Percentiles rank a stretch among this genome's conserved stretches.
These are phyloP conservation scores for Candida sp. DNA, from an alignment of 1,139 yeast genomes.

Conservation along the genomic window DNA sequence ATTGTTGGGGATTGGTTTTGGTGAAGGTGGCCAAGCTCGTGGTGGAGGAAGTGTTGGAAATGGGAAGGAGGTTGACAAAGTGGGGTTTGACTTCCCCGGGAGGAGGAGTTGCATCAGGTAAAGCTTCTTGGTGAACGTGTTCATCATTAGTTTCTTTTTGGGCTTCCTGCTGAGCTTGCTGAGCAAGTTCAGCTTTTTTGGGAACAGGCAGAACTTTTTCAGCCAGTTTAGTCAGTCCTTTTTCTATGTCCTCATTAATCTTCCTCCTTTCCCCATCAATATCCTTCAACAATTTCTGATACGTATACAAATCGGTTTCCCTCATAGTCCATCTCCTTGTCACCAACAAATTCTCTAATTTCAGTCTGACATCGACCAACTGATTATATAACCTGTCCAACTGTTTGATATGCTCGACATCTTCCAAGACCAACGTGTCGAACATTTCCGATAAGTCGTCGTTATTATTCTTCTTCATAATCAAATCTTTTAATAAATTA, in stretches of 20 bases:
- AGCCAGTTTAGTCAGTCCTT: constrained; percentile 5
- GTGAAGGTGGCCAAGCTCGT: neutral
- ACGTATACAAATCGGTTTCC: constrained; percentile 86
- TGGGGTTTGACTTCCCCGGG: neutral
- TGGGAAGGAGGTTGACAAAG: too few relatives aligned
- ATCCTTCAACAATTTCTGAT: constrained; percentile 67
- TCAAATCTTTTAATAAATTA: constrained; percentile 66
- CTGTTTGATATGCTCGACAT: constrained; percentile 10
- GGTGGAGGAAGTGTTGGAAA: neutral
- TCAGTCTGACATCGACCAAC: constrained; percentile 63
- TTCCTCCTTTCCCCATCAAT: constrained; percentile 68
- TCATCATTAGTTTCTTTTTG: neutral
- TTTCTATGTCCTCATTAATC: constrained; percentile 13
- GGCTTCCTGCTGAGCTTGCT: neutral
- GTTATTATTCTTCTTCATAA: constrained; percentile 50
- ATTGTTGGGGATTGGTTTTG: constrained; percentile 3
- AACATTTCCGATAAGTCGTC: constrained; percentile 12
- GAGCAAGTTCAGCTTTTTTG: neutral
- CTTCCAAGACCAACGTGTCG: constrained; percentile 18
- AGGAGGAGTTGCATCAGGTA: neutral
- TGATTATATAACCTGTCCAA: constrained; percentile 26
- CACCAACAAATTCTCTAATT: constrained; percentile 74
- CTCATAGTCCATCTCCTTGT: constrained; percentile 97
- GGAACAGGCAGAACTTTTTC: neutral
- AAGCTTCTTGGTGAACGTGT: too few relatives aligned